A percentile compares a stretch with the other conserved stretches of the same genome.
These are phyloP conservation scores for Eimeria necatrix DNA, from an alignment of 169 alveolate genomes.

Conservation along the genomic window DNA sequence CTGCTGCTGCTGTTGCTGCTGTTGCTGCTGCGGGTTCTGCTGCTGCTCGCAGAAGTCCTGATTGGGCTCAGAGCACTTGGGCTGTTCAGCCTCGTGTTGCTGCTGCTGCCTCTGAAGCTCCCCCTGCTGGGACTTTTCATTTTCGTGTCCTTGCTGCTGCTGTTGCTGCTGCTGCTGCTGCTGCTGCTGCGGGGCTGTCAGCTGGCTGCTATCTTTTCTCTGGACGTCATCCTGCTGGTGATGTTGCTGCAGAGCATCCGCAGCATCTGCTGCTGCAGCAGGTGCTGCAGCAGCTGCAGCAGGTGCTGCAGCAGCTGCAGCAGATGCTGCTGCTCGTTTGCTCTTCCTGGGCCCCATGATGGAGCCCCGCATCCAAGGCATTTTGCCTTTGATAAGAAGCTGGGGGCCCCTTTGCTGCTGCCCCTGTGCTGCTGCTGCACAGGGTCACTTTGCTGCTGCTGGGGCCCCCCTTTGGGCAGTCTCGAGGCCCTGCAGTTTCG, in stretches of 20 bases:
- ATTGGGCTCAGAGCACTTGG: too few species aligned
- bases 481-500: not conserved
- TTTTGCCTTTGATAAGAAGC: not conserved
- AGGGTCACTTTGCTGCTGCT: not conserved
- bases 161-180: slow-evolving; percentile 12
- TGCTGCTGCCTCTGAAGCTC: not conserved
- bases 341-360: slow-evolving; percentile 6
- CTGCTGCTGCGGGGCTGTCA: slow-evolving; percentile 5
- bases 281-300: not conserved
- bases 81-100: not conserved
- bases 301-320: slow-evolving; percentile 25
- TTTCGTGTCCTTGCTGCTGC: not conserved
- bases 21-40: not conserved
- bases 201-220: not conserved
- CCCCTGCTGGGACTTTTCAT: not conserved
- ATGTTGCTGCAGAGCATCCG: not conserved
- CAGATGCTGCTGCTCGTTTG: not conserved
- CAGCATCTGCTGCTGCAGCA: not conserved
- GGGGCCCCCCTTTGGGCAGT: not conserved
- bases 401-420: too few species aligned
- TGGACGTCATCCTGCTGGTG: not conserved
- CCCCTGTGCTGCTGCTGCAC: not conserved
- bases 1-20: not conserved
- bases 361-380: slow-evolving; percentile 21
- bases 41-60: not conserved